Evolutionary conservation across 2,329 filamentous ascomycete species (phyloP), one percentile per base, ranked within the genome.

Genomic region (Ilyonectria sp.): DNA sequence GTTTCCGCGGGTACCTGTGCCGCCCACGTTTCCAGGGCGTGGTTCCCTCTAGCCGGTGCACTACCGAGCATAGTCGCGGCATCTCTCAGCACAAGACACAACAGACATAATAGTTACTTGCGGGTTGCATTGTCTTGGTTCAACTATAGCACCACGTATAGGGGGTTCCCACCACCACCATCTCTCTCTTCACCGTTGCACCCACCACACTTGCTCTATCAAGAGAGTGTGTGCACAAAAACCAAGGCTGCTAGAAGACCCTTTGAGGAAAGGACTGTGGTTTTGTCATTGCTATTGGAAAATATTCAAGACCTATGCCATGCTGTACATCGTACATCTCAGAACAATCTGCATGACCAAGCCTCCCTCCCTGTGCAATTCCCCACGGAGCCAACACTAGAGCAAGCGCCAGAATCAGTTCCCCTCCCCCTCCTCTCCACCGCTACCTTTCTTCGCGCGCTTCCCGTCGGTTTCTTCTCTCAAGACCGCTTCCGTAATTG

Each of bases 381-480:
- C 56, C 56, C 56, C 40, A 47, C 43, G 35, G n/a, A 44, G 46
- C 57, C 47, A 60, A 60, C 58, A 60, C 58, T 60, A 54, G 40
- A 60, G 47, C 47, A 60, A 60, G 58, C 58, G 35, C 26, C 44
- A 60, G 21, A 50, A 19, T 31, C 35, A 26, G 37, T 60, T 53
- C 49, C 49, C 49, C 59, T 50, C 46, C 44, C 33, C n/a, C 26
- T 33, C 57, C 33, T 10, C n/a, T 15, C 35, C 57, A 35, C 46
- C 40, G 6, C 40, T 17, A 43, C n/a, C 17, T 5, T 43, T 8
- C n/a, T n/a, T 43, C 15, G 40, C 40, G 40, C 40, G 40, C n/a
- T 43, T 43, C 40, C 40, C 40, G 40, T 43, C 40, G 8, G 19
- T 35, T 40, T 58, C 17, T 35, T 33, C n/a, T 43, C 19, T 29